Conservation (phyloP, 1,139 yeast genomes). For the Blastobotrys serpentis region DNA sequence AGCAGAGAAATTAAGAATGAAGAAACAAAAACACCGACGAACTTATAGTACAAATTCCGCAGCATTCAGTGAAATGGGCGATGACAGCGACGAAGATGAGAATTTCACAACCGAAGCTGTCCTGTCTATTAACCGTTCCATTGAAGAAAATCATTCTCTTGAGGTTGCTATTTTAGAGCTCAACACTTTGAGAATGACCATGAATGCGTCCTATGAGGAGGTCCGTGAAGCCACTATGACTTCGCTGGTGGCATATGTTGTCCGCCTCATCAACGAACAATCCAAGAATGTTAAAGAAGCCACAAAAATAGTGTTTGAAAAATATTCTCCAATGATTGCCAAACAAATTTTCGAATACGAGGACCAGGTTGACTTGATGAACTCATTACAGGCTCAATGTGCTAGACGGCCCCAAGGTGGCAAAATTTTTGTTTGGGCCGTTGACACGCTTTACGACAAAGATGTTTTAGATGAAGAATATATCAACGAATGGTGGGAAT, state of each 20-base stretch:
- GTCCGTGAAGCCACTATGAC: conserved; percentile 78
- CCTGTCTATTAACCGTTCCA: conserved; percentile 90
- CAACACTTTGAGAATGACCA: conserved; percentile 93
- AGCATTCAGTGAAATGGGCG: conserved; percentile 19
- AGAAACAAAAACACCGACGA: conserved; percentile 24
- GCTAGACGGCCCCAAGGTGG: conserved; percentile 45
- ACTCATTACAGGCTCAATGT: conserved; percentile 54
- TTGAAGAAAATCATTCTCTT: conserved; percentile 86
- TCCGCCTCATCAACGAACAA: conserved; percentile 70
- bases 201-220: conserved; percentile 93
- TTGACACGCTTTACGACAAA: conserved; percentile 69
- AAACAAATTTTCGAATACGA: conserved; percentile 72
- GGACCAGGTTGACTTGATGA: conserved; percentile 74
- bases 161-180: conserved; percentile 91
- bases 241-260: conserved; percentile 67
- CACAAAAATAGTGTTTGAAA: conserved; percentile 64
- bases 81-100: conserved; percentile 61
- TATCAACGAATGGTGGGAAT: conserved; percentile 75
- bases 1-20: conserved; percentile 13
- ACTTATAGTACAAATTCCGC: conserved; percentile 28
- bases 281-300: conserved; percentile 77
- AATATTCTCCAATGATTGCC: conserved; percentile 49
- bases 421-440: conserved; percentile 57
- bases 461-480: conserved; percentile 82
- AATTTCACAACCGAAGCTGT: conserved; percentile 84